Base-by-base conservation (phyloP, 148 eudicot genomes). In the Dianthus caryophyllus region DNA sequence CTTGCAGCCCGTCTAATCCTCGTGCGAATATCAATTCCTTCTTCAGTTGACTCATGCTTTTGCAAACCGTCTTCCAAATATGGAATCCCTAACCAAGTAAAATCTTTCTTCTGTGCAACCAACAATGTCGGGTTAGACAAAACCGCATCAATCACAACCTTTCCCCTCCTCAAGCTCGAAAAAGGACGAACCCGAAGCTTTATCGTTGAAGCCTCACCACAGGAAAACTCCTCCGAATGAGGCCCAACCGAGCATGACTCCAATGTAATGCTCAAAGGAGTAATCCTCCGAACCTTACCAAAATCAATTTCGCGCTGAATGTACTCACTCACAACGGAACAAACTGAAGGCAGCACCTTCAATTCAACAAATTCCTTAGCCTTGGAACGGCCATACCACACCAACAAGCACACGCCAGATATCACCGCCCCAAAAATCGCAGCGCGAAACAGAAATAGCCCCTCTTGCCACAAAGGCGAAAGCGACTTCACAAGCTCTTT, bases 211-310 rank as follows among this genome's bases (percentile, higher is more conserved):
- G 80, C 88, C 85, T 94, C 99, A 51, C 87, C 97, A 71, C 97
- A 94, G 44, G 99, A 94, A 72, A 94, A 90, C 70, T 94, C 99
- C 62, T 86, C 93, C 8, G 62, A 76, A 71, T 88, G 97, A 61
- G 99, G 90, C 78, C 99, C 99, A 70, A 90, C 61, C 12, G 91
- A 90, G 72, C 96, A 90, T 10, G 97, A 85, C 77, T 94, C 99
- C 75, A 94, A 70, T 25, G 99, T 94, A 77, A 94, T 86, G 78
- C 99, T 94, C 68, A 94, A 74, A 65, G 99, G 97, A 4, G 99
- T 84, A 61, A 94, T 83, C 43, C 81, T 75, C 29, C 88, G 78
- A 77, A 94, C 97, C 82, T 78, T 90, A 29, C 99, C 99, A 77
- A 94, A 88, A 81, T 90, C 84, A 67, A 90, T 63, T 6, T 94